Conservation (phyloP, 176 grass and related monocot species). For the Melocanna baccifera region DNA sequence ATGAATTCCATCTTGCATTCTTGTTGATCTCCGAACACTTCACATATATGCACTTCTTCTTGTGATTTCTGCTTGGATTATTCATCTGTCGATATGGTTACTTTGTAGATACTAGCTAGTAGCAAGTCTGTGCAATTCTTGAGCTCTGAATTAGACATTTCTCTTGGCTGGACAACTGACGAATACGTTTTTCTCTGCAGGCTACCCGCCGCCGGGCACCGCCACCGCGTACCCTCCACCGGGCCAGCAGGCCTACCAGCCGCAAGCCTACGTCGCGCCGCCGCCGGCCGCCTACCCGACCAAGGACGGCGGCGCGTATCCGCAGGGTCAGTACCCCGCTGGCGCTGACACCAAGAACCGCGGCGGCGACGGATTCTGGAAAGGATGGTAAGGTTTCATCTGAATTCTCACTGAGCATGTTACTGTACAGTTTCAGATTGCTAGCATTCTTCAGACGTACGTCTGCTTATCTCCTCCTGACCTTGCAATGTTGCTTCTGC, state of each 20-base stretch:
- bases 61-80: neutral
- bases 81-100: neutral
- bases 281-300: conserved; percentile 18
- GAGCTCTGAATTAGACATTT: neutral
- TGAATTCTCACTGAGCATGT: too few relatives aligned
- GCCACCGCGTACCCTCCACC: neutral
- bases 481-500: neutral
- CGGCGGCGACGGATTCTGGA: too few relatives aligned
- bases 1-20: neutral
- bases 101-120: neutral
- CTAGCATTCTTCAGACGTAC: too few relatives aligned
- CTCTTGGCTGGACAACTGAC: neutral
- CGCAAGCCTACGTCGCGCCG: conserved; percentile 16
- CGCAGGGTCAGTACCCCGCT: neutral
- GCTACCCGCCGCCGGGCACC: conserved; percentile 20
- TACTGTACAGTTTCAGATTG: too few relatives aligned
- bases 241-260: neutral
- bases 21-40: too few relatives aligned
- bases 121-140: neutral
- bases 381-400: too few relatives aligned
- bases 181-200: neutral
- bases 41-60: neutral
- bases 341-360: neutral
- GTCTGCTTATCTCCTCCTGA: neutral
- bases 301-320: too few relatives aligned